These are phyloP conservation scores for Arthrobotrys musiformis DNA, from an alignment of 2,329 filamentous ascomycete species.

Conservation along the genomic window DNA sequence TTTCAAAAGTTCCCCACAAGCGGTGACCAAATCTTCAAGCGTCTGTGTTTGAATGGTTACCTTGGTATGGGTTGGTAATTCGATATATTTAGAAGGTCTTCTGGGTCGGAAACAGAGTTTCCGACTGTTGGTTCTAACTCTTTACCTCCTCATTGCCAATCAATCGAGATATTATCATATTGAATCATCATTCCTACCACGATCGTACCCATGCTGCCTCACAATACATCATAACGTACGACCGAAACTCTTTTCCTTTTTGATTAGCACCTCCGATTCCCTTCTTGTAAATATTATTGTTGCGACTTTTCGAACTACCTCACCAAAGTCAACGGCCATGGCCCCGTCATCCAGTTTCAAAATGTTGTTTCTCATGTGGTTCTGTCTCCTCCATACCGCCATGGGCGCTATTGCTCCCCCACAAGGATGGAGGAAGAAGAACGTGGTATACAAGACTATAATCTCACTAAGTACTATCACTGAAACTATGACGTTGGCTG, in stretches of 20 bases:
- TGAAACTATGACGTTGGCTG: slow-evolving; percentile 31
- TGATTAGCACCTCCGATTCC: not conserved
- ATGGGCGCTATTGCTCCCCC: slow-evolving; percentile 10
- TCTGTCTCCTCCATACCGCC: slow-evolving; percentile 12
- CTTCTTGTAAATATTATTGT: slow-evolving; percentile 6
- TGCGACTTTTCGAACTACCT: not conserved
- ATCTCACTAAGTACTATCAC: slow-evolving; percentile 37
- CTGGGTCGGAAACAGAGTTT: slow-evolving; percentile 27
- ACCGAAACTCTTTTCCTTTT: not conserved
- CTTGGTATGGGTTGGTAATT: not conserved
- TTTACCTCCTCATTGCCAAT: not conserved
- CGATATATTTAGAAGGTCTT: slow-evolving; percentile 15
- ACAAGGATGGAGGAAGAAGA: slow-evolving; percentile 32
- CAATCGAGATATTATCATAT: not conserved
- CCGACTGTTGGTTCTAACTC: not conserved
- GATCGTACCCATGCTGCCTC: not conserved
- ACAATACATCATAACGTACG: not conserved
- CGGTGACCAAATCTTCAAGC: no score
- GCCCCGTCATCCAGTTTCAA: not conserved
- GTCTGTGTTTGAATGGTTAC: not conserved
- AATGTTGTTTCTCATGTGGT: slow-evolving; percentile 11
- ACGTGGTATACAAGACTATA: slow-evolving; percentile 44
- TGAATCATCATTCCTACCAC: not conserved
- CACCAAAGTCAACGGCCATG: not conserved
- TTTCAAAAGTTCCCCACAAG: not conserved